Evolutionary conservation across 176 grass and related monocot species (phyloP), one percentile per base, ranked within the genome.

Genomic region (Rhipidocladum racemiflorum): DNA sequence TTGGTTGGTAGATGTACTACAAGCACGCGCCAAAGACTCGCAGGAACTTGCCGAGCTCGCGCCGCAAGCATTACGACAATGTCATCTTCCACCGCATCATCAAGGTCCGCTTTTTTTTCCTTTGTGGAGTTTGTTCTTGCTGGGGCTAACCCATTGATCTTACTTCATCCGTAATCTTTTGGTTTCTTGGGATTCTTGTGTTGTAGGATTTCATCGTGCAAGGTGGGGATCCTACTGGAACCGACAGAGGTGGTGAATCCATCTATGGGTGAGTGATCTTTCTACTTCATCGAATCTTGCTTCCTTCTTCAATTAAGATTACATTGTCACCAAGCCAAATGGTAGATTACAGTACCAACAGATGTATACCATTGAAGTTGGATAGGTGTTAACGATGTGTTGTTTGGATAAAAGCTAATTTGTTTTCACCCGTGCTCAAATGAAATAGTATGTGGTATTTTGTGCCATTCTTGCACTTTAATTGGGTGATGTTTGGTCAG

Each of bases 41-140:
- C 79, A 84, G 96, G 80, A 98, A 98, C 83, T 98, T 98, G 63
- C 90, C 21, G 92, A 98, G 90, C 96, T 98, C 48, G 82, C 92
- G 53, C 89, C 91, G 92, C 73, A 85, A 78, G 0, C 90, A 91
- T 78, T 98, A 98, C 84, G 76, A 98, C 67, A 85, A 93, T 78
- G 91, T 95, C 65, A 84, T 93, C 71, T 98, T 98, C 83, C 96
- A 98, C 81, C 90, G 96, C 75, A 95, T 98, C 85, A 95, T 98
- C 85, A 98, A 98, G 86, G 96, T 94, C 50, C n/a, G 5, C 67
- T 70, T 45, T 87, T 38, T 53, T 61, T 50, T 84, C 9, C 5
- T 44, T n/a, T 75, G 25, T 46, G 30, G 17, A 6, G 25, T 7
- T 72, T n/a, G 61, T 36, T 55, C 15, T 70, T 81, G 3, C 44